These are phyloP conservation scores for Zopfochytrium polystomum DNA, from an alignment of 371 early-diverging fungal species.

Conservation along the genomic window DNA sequence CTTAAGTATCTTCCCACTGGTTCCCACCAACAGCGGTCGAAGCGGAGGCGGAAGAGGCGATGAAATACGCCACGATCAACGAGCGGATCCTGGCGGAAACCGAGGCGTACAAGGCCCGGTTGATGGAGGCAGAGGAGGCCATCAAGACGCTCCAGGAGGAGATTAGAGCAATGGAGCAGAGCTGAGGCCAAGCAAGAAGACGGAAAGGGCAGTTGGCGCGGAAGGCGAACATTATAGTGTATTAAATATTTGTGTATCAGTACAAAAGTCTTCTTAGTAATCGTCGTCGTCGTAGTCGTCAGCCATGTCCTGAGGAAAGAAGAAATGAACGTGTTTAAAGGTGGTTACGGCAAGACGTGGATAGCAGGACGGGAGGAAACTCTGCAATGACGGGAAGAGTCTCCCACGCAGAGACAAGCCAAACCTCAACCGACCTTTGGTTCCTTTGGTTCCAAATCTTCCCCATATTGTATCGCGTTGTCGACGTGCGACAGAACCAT, in stretches of 20 bases:
- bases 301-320: conserved; percentile 9
- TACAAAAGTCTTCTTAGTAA: background rate
- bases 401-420: too few species aligned
- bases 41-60: conserved; percentile 33
- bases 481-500: conserved; percentile 86
- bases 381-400: too few species aligned
- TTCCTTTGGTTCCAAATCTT: conserved; percentile 92
- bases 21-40: conserved; percentile 14
- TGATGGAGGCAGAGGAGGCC: conserved; percentile 48
- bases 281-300: conserved; percentile 12
- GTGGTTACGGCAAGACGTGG: too few species aligned
- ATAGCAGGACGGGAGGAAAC: too few species aligned
- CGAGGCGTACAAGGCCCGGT: conserved; percentile 51
- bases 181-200: background rate
- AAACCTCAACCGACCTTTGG: too few species aligned
- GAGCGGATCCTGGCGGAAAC: conserved; percentile 66
- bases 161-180: conserved; percentile 15
- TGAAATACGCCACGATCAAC: conserved; percentile 45
- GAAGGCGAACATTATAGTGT: background rate
- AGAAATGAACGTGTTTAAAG: background rate
- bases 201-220: background rate
- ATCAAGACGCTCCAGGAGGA: conserved; percentile 23
- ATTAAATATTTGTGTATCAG: background rate
- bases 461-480: conserved; percentile 94
- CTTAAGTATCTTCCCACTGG: background rate